Conservation (phyloP, 2,329 filamentous ascomycete genomes). For the Epichloe aotearoae region DNA sequence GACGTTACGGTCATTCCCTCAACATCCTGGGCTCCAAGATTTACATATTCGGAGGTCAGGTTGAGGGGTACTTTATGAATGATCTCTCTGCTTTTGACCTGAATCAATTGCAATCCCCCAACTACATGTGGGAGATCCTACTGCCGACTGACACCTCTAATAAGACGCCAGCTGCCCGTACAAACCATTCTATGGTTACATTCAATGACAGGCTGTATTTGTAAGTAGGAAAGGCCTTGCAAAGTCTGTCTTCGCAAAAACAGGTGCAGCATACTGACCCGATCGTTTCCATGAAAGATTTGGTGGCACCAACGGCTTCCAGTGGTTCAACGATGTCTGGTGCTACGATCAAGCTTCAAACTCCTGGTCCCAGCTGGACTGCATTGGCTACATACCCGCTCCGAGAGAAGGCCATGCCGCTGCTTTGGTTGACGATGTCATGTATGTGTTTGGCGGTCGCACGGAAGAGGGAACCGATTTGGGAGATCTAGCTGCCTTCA, state of each 20-base stretch:
- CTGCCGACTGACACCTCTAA: slow-evolving; percentile 45
- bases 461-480: slow-evolving; percentile 88
- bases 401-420: slow-evolving; percentile 91
- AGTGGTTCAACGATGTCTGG: slow-evolving; percentile 99
- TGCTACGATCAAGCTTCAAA: slow-evolving; percentile 78
- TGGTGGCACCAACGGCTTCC: slow-evolving; percentile 86
- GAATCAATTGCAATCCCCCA: slow-evolving; percentile 81
- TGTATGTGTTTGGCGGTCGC: slow-evolving; percentile 97
- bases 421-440: slow-evolving; percentile 87
- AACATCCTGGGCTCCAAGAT: slow-evolving; percentile 97
- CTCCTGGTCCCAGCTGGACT: slow-evolving; percentile 78
- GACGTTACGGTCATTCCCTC: slow-evolving; percentile 88
- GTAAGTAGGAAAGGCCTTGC: slow-evolving; percentile 36
- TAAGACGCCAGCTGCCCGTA: slow-evolving; percentile 68
- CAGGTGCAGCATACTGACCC: background rate
- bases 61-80: slow-evolving; percentile 97
- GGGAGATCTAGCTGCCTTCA: slow-evolving; percentile 76
- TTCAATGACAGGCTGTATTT: slow-evolving; percentile 90
- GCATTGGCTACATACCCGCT: slow-evolving; percentile 92
- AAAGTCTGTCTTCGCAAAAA: background rate
- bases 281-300: slow-evolving; percentile 45
- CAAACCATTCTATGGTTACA: slow-evolving; percentile 86
- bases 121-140: slow-evolving; percentile 92
- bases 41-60: slow-evolving; percentile 93
- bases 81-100: slow-evolving; percentile 90